Percentiles rank a stretch among this genome's conserved stretches.
phyloP scores from a whole-genome alignment of 1,139 yeast genomes.

The Yamadazyma blattariae region DNA sequence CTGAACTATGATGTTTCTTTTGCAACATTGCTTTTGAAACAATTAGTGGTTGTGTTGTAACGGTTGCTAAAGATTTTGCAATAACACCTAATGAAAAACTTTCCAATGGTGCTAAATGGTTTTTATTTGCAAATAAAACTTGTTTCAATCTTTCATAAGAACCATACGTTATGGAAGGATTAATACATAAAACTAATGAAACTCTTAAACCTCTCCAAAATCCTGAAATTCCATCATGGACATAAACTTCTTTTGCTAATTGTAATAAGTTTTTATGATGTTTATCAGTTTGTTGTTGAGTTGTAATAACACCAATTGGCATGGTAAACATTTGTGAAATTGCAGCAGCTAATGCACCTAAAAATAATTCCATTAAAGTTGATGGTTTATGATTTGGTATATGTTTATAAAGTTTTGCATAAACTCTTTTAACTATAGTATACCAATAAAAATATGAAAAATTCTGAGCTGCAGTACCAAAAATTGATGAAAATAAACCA shows the following conservation, averaged over 20 bases:
- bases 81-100: conserved; percentile 74
- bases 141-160: conserved; percentile 70
- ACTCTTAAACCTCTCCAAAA: conserved; percentile 87
- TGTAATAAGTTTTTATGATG: conserved; percentile 39
- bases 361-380: conserved; percentile 68
- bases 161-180: conserved; percentile 88
- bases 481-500: conserved; percentile 67
- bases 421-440: conserved; percentile 63
- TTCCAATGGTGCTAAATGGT: conserved; percentile 58
- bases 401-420: conserved; percentile 43
- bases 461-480: conserved; percentile 77
- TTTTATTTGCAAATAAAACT: conserved; percentile 45
- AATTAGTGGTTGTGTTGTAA: conserved; percentile 81
- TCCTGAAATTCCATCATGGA: conserved; percentile 69
- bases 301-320: conserved; percentile 80
- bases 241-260: conserved; percentile 54
- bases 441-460: conserved; percentile 89
- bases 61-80: conserved; percentile 78
- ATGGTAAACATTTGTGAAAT: conserved; percentile 79
- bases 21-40: conserved; percentile 83
- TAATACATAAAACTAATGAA: conserved; percentile 71
- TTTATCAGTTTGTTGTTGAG: conserved; percentile 74
- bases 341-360: conserved; percentile 86
- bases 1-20: conserved; percentile 33
- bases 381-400: conserved; percentile 41